Evolutionary conservation across 169 alveolate genomes (phyloP), one percentile per base, ranked within the genome.

Genomic region (Cryptosporidium xiaoi): DNA sequence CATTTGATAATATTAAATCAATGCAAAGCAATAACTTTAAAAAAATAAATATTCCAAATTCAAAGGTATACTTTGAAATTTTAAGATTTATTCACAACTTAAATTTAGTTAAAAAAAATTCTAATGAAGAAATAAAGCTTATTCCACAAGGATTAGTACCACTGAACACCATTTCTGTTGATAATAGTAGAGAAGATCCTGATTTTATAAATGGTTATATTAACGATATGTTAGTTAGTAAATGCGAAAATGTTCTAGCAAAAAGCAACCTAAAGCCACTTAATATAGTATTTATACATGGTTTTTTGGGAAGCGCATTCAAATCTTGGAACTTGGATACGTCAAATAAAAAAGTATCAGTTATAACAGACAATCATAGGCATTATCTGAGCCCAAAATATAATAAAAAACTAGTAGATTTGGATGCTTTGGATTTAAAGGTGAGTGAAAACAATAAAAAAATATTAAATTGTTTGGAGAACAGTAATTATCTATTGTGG

Each of bases 291-390:
- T 77, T 77, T 20, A 77, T 77, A 48, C 87, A 77, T 60, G 87
- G 87, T 12, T 77, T 77, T 60, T 40, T 60, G 3, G 87, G 87
- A 77, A 77, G 87, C 46, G 87, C 87, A 31, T 77, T 60, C 29
- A 77, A 77, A 34, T 77, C 87, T 2, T 77, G 87, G 87, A 77
- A 77, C n/a, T 33, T 77, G 44, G 71, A 77, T 34, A 36, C 56
- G 5, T 58, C 71, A 13, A 77, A 77, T 12, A 66, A 60, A n/a
- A 77, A 62, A 77, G 64, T 36, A 48, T 56, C 71, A 4, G 64
- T 36, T 34, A 77, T 60, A 56, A 3, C 64, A 34, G 69, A 60
- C 16, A 33, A 48, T 20, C 24, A 56, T n/a, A 18, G 12, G 1
- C 48, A 40, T 40, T 40, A 40, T 40, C 12, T 53, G 4, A 20